Evolutionary conservation across 169 alveolate genomes (phyloP).

Genomic region (Plasmodium vinckei): DNA sequence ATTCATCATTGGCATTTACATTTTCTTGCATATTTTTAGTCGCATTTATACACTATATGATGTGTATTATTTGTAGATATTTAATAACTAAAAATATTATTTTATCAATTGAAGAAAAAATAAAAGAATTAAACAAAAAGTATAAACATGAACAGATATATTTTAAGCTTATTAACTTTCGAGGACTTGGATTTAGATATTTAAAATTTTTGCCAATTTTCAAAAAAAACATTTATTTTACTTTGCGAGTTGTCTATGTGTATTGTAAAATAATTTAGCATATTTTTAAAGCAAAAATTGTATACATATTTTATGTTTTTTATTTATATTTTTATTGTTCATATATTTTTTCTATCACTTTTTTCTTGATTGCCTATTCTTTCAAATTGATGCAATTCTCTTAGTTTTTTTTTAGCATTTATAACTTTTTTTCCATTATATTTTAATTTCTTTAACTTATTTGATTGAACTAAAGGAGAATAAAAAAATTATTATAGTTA

Average conservation of each 20-base stretch:
- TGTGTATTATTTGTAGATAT: slow-evolving; percentile 39
- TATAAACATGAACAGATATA: slow-evolving; percentile 45
- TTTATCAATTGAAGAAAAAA: slow-evolving; percentile 14
- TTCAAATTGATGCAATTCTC: slow-evolving; percentile 55
- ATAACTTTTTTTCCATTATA: slow-evolving; percentile 52
- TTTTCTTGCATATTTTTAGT: slow-evolving; percentile 32
- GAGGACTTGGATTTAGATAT: slow-evolving; percentile 46
- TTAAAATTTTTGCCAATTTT: slow-evolving; percentile 15
- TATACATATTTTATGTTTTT: background rate
- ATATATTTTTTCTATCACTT: background rate
- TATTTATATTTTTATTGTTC: background rate
- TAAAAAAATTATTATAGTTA: background rate
- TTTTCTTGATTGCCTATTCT: slow-evolving; percentile 9
- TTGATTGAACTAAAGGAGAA: slow-evolving; percentile 26
- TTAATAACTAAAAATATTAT: slow-evolving; percentile 47
- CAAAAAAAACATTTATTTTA: slow-evolving; percentile 7
- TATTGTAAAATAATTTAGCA: slow-evolving; percentile 29
- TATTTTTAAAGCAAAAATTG: background rate
- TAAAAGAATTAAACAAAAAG: slow-evolving; percentile 27
- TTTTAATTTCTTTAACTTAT: slow-evolving; percentile 46
- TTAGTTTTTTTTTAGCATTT: slow-evolving; percentile 27
- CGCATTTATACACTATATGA: slow-evolving; percentile 43
- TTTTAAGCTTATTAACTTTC: slow-evolving; percentile 57
- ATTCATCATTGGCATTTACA: slow-evolving; percentile 12
- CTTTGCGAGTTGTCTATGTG: slow-evolving; percentile 42